Conservation (phyloP, 2,329 filamentous ascomycete species). For the Fusarium compactum region DNA sequence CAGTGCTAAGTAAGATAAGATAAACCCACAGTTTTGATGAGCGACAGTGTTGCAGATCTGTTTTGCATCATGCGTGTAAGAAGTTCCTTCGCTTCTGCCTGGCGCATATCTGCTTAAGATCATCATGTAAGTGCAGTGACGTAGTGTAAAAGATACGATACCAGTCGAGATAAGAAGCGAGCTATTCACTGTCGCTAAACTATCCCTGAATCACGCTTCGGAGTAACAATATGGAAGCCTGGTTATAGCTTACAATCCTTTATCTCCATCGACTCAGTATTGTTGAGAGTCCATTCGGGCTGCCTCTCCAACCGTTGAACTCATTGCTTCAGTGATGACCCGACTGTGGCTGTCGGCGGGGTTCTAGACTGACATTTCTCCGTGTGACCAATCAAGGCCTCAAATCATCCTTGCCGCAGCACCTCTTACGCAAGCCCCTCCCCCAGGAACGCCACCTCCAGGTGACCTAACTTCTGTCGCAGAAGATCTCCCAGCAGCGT, state of each 20-base stretch:
- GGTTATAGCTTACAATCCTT: no score
- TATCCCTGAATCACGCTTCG: neutral
- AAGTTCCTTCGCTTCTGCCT: conserved; percentile 10
- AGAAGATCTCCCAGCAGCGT: conserved; percentile 32
- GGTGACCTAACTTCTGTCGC: conserved; percentile 30
- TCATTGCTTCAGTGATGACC: conserved; percentile 25
- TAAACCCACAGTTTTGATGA: neutral
- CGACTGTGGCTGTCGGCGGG: conserved; percentile 31
- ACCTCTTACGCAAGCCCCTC: conserved; percentile 44
- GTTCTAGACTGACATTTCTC: conserved; percentile 17
- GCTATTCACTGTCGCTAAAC: neutral
- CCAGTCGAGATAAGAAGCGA: neutral
- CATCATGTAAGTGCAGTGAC: conserved; percentile 20
- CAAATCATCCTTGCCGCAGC: neutral
- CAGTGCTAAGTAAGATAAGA: neutral
- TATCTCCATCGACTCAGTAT: neutral
- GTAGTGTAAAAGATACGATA: conserved; percentile 5
- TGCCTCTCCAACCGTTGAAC: conserved; percentile 28
- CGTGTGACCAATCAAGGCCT: conserved; percentile 18
- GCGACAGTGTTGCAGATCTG: neutral
- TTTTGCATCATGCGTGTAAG: conserved; percentile 8
- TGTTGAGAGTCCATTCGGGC: neutral
- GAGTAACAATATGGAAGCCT: neutral
- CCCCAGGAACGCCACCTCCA: conserved; percentile 36
- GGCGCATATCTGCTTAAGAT: neutral